Percentiles rank a stretch among this genome's conserved stretches.
These are phyloP conservation scores for Phytopythium chamaehyphon DNA, from an alignment of 352 stramenopile species.

Conservation along the genomic window DNA sequence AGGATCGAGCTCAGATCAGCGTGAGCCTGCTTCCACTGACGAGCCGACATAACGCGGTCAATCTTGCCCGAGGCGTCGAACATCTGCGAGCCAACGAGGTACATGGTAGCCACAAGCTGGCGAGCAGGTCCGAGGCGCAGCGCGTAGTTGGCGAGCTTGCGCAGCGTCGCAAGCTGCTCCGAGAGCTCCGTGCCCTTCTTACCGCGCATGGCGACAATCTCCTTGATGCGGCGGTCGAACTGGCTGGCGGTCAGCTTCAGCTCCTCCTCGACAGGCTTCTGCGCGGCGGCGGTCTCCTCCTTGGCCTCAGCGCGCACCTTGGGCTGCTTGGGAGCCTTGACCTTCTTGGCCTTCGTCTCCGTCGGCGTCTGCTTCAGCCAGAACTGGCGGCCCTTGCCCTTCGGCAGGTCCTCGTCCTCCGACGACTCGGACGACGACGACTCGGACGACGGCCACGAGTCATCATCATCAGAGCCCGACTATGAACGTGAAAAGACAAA, in stretches of 20 bases:
- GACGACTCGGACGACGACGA: slow-evolving; percentile 56
- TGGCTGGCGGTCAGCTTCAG: slow-evolving; percentile 73
- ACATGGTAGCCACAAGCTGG: slow-evolving; percentile 77
- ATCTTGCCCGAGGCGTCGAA: slow-evolving; percentile 85
- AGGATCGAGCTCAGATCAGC: slow-evolving; percentile 61
- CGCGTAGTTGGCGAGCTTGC: slow-evolving; percentile 80
- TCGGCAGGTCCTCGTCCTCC: slow-evolving; percentile 70
- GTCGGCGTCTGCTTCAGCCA: slow-evolving; percentile 94
- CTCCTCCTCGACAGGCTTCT: slow-evolving; percentile 74
- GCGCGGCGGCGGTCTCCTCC: slow-evolving; percentile 35
- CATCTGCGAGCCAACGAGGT: slow-evolving; percentile 75
- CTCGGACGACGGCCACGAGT: slow-evolving; percentile 53
- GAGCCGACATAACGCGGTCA: slow-evolving; percentile 77
- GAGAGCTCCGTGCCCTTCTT: slow-evolving; percentile 79
- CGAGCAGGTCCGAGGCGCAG: slow-evolving; percentile 69
- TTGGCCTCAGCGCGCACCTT: slow-evolving; percentile 47
- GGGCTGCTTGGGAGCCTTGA: slow-evolving; percentile 33
- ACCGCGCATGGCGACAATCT: slow-evolving; percentile 76
- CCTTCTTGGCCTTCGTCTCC: slow-evolving; percentile 52
- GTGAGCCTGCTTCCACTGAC: slow-evolving; percentile 75
- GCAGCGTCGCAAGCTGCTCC: slow-evolving; percentile 63
- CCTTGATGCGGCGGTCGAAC: slow-evolving; percentile 84
- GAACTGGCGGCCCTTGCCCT: slow-evolving; percentile 93
- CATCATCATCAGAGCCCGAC: slow-evolving; percentile 41
- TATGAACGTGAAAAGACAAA: no score